Percentiles rank a stretch among this genome's conserved stretches.
Evolutionary conservation across 345 rosid species (phyloP).

Genomic region (Rhizophora apiculata): DNA sequence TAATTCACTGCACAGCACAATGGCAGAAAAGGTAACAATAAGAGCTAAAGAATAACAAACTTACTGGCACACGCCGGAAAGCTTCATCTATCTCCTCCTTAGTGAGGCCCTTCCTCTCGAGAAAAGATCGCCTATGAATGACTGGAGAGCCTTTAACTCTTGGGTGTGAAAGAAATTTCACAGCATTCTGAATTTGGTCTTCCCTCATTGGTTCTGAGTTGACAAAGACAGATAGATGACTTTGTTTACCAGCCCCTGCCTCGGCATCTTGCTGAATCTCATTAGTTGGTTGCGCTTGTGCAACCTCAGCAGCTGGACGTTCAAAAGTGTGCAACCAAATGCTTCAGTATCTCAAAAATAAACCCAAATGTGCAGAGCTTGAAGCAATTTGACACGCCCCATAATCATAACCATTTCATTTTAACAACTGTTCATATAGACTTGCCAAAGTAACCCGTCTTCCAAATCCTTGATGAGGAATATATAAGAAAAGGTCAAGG

Average conservation of each 20-base stretch:
- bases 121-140: slow-evolving; percentile 83
- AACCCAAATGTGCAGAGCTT: background rate
- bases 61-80: slow-evolving; percentile 87
- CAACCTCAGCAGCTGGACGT: slow-evolving; percentile 39
- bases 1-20: background rate
- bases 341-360: background rate
- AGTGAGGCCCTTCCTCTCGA: slow-evolving; percentile 92
- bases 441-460: background rate
- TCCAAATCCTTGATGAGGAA: background rate
- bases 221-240: slow-evolving; percentile 63
- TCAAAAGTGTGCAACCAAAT: background rate
- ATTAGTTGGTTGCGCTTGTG: slow-evolving; percentile 28
- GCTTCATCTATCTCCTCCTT: slow-evolving; percentile 99
- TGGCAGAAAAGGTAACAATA: background rate
- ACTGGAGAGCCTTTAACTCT: slow-evolving; percentile 91
- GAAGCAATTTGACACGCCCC: background rate
- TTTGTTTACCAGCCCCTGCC: slow-evolving; percentile 43
- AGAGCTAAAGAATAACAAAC: slow-evolving; percentile 13
- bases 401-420: background rate
- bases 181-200: slow-evolving; percentile 93
- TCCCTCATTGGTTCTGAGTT: slow-evolving; percentile 90
- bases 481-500: background rate
- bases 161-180: slow-evolving; percentile 93
- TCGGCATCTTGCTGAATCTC: slow-evolving; percentile 48
- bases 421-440: background rate